phyloP scores from a whole-genome alignment of 208 protist genomes.

The Acanthamoeba lenticulata region DNA sequence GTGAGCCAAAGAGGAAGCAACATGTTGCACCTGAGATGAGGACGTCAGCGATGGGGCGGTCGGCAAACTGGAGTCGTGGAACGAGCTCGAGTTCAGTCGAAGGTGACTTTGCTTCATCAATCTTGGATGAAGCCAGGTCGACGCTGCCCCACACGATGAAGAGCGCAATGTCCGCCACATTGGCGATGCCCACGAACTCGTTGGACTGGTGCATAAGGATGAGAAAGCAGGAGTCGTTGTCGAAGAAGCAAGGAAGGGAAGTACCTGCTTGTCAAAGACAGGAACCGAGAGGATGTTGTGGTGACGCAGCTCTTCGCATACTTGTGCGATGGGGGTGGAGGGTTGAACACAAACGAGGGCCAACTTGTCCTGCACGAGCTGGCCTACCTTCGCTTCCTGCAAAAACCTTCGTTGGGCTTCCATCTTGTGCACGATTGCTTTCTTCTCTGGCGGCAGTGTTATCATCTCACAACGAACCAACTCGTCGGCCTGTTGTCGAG shows the following conservation, averaged over 20 bases:
- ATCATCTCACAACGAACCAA: too few relatives aligned
- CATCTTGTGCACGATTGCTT: not conserved
- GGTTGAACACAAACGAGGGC: not conserved
- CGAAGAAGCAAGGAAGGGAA: too few relatives aligned
- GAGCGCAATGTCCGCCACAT: not conserved
- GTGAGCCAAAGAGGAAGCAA: not conserved
- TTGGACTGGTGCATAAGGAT: not conserved
- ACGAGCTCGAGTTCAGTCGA: not conserved
- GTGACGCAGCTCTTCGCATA: not conserved
- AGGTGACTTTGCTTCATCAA: not conserved
- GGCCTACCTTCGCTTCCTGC: not conserved
- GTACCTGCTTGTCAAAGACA: not conserved
- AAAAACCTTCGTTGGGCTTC: not conserved
- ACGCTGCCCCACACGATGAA: constrained; percentile 14
- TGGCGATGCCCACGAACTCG: not conserved
- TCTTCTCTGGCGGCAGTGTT: too few relatives aligned
- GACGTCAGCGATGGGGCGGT: not conserved
- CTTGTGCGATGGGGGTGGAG: not conserved
- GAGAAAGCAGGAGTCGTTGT: too few relatives aligned
- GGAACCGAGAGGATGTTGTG: not conserved
- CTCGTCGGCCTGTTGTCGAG: too few relatives aligned
- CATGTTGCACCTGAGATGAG: not conserved
- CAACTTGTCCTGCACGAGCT: not conserved
- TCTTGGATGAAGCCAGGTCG: not conserved
- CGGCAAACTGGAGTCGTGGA: not conserved